Conservation (phyloP, 2,329 filamentous ascomycete genomes). For the Nigrospora osmanthi region DNA sequence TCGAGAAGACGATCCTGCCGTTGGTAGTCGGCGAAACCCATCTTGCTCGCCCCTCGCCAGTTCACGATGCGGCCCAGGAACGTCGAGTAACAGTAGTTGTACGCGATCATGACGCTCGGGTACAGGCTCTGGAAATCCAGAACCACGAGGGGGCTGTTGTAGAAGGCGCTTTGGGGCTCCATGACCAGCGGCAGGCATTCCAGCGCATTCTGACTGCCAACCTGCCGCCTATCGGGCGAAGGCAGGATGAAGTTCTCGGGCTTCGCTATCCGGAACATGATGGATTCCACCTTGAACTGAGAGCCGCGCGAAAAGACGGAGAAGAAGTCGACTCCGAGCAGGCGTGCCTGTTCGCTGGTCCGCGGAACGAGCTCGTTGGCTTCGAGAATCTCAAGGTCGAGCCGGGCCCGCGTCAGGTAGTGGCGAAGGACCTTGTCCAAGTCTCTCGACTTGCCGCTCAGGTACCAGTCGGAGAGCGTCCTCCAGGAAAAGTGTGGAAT, state of each 20-base stretch:
- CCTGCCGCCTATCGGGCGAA: conserved; percentile 85
- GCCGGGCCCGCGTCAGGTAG: conserved; percentile 64
- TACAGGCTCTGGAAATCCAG: conserved; percentile 96
- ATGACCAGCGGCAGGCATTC: conserved; percentile 94
- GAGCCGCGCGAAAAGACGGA: conserved; percentile 92
- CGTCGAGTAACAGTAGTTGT: conserved; percentile 98
- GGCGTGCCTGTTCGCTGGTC: conserved; percentile 87
- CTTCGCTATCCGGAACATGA: conserved; percentile 98
- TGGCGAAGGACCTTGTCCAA: conserved; percentile 71
- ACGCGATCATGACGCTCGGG: conserved; percentile 97
- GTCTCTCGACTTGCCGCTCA: conserved; percentile 58
- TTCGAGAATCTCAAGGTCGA: conserved; percentile 87
- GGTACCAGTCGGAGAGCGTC: conserved; percentile 78
- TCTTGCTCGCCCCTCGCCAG: conserved; percentile 89
- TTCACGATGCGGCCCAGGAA: conserved; percentile 78
- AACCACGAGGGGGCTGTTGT: conserved; percentile 80
- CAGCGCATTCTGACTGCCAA: conserved; percentile 86
- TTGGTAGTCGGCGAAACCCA: conserved; percentile 86
- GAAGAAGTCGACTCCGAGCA: conserved; percentile 93
- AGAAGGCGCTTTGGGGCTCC: conserved; percentile 94
- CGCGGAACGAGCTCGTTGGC: conserved; percentile 80
- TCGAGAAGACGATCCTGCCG: conserved; percentile 68
- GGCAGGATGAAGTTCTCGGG: conserved; percentile 89
- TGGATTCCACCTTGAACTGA: conserved; percentile 96
- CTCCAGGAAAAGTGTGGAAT: conserved; percentile 81